Percentiles rank a stretch among this genome's conserved stretches.
phyloP scores from a whole-genome alignment of 2,329 filamentous ascomycete species.

The Colletotrichum limetticola region DNA sequence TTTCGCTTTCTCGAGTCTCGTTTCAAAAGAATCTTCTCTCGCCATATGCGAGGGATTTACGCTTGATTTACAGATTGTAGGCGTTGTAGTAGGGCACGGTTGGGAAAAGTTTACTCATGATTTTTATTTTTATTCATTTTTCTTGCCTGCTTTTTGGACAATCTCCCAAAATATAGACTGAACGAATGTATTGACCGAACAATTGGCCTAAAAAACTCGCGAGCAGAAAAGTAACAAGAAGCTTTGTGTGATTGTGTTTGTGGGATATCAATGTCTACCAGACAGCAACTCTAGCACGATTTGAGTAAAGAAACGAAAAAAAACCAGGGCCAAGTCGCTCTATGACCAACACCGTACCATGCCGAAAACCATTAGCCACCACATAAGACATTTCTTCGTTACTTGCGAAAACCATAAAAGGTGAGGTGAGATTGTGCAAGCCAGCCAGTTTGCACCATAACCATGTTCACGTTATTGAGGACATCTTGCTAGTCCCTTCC shows the following conservation, averaged over 20 bases:
- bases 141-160: not conserved
- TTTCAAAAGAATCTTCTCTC: not conserved
- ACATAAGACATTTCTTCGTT: slow-evolving; percentile 21
- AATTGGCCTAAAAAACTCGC: no score
- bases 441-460: not conserved
- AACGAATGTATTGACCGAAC: not conserved
- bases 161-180: slow-evolving; percentile 8
- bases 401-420: not conserved
- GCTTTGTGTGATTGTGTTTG: not conserved
- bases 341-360: slow-evolving; percentile 21
- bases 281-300: slow-evolving; percentile 11
- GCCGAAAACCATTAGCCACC: not conserved
- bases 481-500: not conserved
- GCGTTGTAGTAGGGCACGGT: slow-evolving; percentile 20
- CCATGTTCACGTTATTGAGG: not conserved
- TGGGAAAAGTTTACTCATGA: slow-evolving; percentile 27
- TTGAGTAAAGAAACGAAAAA: not conserved
- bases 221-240: not conserved
- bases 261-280: slow-evolving; percentile 30
- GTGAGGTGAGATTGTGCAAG: not conserved
- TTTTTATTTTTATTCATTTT: not conserved
- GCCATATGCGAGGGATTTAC: not conserved
- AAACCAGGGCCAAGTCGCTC: not conserved
- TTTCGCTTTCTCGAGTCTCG: not conserved
- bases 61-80: not conserved